Evolutionary conservation across 306 rosid species (phyloP).

Genomic region (Rosa chinensis): DNA sequence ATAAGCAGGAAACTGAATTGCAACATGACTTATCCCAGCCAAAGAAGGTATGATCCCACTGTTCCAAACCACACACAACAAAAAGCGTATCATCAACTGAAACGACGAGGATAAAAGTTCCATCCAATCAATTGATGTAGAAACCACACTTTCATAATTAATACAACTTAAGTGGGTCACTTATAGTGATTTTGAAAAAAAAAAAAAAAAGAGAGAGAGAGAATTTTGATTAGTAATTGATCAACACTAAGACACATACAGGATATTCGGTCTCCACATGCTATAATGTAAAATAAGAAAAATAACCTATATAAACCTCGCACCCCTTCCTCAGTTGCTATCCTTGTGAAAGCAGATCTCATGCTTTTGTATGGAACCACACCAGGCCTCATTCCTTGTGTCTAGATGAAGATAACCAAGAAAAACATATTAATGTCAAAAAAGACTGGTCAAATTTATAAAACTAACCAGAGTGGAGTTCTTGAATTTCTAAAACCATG

Average conservation of each 20-base stretch:
- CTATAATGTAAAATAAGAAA: constrained; percentile 5
- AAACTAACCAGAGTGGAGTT: background rate
- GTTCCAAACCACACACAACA: constrained; percentile 37
- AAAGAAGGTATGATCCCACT: constrained; percentile 93
- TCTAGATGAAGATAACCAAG: constrained; percentile 39
- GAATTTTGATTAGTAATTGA: background rate
- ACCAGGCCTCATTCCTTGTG: constrained; percentile 89
- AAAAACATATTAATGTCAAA: constrained; percentile 27
- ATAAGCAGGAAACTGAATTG: constrained; percentile 88
- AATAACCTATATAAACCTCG: constrained; percentile 88
- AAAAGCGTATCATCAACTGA: constrained; percentile 18
- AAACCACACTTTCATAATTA: background rate
- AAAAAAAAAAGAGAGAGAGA: background rate
- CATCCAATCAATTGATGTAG: background rate
- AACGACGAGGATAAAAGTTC: background rate
- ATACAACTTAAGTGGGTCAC: background rate
- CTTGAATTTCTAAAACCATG: background rate
- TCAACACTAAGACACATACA: background rate
- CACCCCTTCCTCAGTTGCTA: constrained; percentile 80
- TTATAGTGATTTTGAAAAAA: background rate
- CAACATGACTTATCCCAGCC: constrained; percentile 95
- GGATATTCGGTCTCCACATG: background rate
- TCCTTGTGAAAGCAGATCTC: constrained; percentile 84
- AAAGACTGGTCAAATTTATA: background rate
- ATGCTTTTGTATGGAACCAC: constrained; percentile 85